Evolutionary conservation across 2,329 filamentous ascomycete species (phyloP), one percentile per base, ranked within the genome.

Genomic region (Talaromyces rugulosus): DNA sequence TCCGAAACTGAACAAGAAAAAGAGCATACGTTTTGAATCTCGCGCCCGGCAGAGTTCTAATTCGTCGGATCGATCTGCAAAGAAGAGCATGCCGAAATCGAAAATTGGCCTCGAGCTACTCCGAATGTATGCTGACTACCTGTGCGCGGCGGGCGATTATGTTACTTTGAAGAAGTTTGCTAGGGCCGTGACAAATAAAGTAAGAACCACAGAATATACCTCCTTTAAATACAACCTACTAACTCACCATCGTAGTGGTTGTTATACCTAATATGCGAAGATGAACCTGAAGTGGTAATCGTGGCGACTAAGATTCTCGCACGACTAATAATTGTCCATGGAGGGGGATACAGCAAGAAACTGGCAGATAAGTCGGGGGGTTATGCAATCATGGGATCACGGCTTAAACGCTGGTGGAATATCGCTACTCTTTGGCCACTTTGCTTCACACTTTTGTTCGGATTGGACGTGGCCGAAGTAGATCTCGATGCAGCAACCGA

Each of bases 131-230:
- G 85, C 89, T 7, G 83, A 87, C 30, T 81, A 96, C 11, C 80
- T 97, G 9, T 96, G 92, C 69, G 87, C 91, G 64, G 86, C 86
- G 68, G 83, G 83, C 27, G 91, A 88, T 66, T 78, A 83, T 9
- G 80, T 80, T 14, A 87, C 89, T 64, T 89, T 96, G 61, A 87
- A 88, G 71, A 95, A 92, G 69, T 98, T 99, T 80, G 91, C 92
- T 5, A 90, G 89, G 71, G 96, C 94, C 1, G 94, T 99, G 8
- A 97, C 94, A 27, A 96, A 96, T 68, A 96, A 96, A 83, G 90
- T 92, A 80, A 71, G 81, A 75, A 64, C 53, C 18, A 23, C 33
- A 31, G 7, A 44, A 44, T 44, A 16, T 30, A n/a, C 8, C 51
- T 50, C 16, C 12, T 8, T 27, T 44, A 14, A 23, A 3, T 40